Conservation (phyloP, 2,329 filamentous ascomycete species). For the Aschersonia sp. region DNA sequence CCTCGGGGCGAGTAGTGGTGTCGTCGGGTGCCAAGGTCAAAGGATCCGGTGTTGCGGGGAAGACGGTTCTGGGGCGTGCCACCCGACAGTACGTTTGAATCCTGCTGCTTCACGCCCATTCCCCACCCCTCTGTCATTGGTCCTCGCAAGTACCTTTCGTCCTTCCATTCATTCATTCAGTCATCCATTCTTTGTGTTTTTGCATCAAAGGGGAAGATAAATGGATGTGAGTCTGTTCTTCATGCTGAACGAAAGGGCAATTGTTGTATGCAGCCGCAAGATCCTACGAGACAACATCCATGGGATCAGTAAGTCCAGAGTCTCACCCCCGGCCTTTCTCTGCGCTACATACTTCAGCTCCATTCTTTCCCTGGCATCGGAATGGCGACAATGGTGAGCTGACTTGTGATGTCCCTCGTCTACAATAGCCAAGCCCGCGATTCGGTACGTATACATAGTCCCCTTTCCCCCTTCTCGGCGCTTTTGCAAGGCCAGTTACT, state of each 20-base stretch:
- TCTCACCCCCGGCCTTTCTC: background rate
- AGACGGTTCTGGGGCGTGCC: conserved; percentile 1
- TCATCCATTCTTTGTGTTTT: too few relatives aligned
- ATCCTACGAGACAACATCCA: conserved; percentile 6
- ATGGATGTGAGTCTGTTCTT: too few relatives aligned
- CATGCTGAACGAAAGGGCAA: too few relatives aligned
- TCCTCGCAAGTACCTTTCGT: too few relatives aligned
- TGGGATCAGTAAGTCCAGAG: conserved; percentile 4
- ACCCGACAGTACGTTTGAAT: conserved; percentile 1
- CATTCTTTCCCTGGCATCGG: background rate
- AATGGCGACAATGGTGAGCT: too few relatives aligned
- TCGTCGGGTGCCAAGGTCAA: background rate
- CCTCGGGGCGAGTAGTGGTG: background rate
- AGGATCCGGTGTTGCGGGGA: background rate
- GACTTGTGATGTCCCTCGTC: too few relatives aligned
- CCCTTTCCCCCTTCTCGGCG: background rate
- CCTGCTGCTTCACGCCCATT: background rate
- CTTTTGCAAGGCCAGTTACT: too few relatives aligned
- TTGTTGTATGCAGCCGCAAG: conserved; percentile 4
- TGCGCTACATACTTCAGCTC: background rate
- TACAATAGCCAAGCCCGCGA: conserved; percentile 1
- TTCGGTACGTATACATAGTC: background rate
- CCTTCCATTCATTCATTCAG: too few relatives aligned
- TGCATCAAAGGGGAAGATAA: too few relatives aligned
- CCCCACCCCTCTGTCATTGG: background rate